Conservation (phyloP, 2,329 filamentous ascomycete species). For the Trichoderma simmonsii region DNA sequence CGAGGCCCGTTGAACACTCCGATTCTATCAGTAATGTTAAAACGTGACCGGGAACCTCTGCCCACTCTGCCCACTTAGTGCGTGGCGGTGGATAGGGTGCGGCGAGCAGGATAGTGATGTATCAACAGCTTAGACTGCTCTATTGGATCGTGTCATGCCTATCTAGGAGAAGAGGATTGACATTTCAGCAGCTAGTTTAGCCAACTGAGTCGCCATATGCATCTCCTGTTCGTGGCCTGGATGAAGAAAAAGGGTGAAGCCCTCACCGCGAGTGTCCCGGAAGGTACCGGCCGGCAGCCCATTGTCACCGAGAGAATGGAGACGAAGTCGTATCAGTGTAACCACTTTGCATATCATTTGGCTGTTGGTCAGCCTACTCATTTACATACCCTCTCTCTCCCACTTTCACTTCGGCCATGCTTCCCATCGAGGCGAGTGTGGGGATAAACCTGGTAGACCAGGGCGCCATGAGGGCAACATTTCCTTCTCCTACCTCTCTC, state of each 20-base stretch:
- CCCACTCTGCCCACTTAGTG: conserved; percentile 9
- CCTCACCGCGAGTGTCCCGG: not conserved
- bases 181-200: not conserved
- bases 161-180: not conserved
- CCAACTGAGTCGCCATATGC: not conserved
- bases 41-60: not conserved
- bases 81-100: not conserved
- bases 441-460: not conserved
- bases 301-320: not conserved
- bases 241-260: not conserved
- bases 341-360: not conserved
- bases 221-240: not conserved
- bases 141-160: not conserved
- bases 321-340: not conserved
- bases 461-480: conserved; percentile 3
- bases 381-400: not conserved
- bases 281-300: not conserved
- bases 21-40: not conserved
- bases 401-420: not conserved
- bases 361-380: not conserved
- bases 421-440: not conserved
- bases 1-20: not conserved
- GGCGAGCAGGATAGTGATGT: not conserved
- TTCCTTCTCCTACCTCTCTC: not conserved
- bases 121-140: not conserved